Base-by-base conservation (phyloP, 371 early-diverging fungal genomes). In the Cladochytrium tenue region DNA sequence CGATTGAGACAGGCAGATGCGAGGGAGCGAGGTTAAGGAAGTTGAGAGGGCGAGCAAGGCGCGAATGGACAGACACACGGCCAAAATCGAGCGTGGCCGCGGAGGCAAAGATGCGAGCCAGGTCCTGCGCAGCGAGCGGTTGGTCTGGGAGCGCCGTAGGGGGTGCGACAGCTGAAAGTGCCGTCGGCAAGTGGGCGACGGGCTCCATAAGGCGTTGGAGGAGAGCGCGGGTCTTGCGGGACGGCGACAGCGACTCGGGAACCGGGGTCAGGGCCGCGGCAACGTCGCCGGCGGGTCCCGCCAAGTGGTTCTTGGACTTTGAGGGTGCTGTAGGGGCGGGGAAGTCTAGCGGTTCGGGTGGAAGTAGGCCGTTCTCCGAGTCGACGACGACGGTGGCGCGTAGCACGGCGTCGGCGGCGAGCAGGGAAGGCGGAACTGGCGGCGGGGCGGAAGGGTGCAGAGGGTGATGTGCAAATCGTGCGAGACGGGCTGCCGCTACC, bases 321-420 rank as follows among this genome's bases (percentile, higher is more conserved):
- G 51, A 3, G 31, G 7, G 7, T 26, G 43, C 35, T 17, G 7
- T 60, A 17, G 17, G 32, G 7, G 20, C 32, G 3, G 13, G 36
- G 58, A 53, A 72, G 27, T 71, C 74, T 20, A 62, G 51, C 0
- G 78, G 81, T 63, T 81, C 76, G 32, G 81, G 81, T 5, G 76
- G 69, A 25, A 70, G 25, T 0, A 81, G 64, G 0, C 81, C 81
- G 60, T 69, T 81, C 30, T 76, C 70, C 2, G 58, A 26, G 51
- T 81, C 81, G 10, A 78, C 31, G 26, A 30, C 31, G 13, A 32
- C 27, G 43, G 7, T 43, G 7, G 13, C 20, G 43, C 43, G 13
- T 13, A 43, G 7, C 7, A 13, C 20, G 7, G 43, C 43, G 43
- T 13, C 7, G 7, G 43, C 43, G 7, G 7, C 43, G 13, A 43